Evolutionary conservation across 1,139 yeast genomes (phyloP).

Genomic region (Lodderomyces jiufengensis): DNA sequence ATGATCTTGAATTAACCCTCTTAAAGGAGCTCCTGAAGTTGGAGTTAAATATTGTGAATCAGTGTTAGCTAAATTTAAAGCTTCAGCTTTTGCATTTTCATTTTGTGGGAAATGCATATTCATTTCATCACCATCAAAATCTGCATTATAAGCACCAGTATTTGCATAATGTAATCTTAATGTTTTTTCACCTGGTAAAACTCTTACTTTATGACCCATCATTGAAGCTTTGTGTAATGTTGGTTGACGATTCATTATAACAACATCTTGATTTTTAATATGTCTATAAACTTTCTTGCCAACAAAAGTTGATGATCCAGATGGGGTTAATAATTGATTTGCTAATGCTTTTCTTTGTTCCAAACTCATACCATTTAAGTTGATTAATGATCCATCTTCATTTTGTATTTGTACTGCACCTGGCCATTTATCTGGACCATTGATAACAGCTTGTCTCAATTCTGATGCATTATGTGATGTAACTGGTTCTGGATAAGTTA

Average conservation of each 20-base stretch:
- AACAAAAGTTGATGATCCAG: slow-evolving; percentile 49
- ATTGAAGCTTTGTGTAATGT: slow-evolving; percentile 98
- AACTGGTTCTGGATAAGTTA: slow-evolving; percentile 98
- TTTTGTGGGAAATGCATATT: slow-evolving; percentile 99
- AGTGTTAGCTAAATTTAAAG: slow-evolving; percentile 89
- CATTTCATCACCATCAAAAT: slow-evolving; percentile 99
- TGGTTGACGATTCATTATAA: slow-evolving; percentile 98
- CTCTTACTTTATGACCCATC: slow-evolving; percentile 99
- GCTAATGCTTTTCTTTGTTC: slow-evolving; percentile 98
- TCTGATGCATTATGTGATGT: slow-evolving; percentile 91
- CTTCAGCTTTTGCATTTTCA: slow-evolving; percentile 97
- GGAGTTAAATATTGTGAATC: slow-evolving; percentile 97
- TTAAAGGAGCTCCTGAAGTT: slow-evolving; percentile 95
- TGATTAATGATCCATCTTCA: slow-evolving; percentile 87
- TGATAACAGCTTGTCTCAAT: slow-evolving; percentile 89
- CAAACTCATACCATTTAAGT: slow-evolving; percentile 80
- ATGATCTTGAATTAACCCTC: slow-evolving; percentile 99
- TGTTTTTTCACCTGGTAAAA: slow-evolving; percentile 95
- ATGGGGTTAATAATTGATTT: slow-evolving; percentile 88
- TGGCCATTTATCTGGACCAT: slow-evolving; percentile 98
- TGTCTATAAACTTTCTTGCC: slow-evolving; percentile 95
- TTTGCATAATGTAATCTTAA: slow-evolving; percentile 96
- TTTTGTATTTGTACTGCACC: slow-evolving; percentile 97
- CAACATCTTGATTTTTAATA: slow-evolving; percentile 91
- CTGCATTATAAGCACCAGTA: slow-evolving; percentile 98